phyloP scores from a whole-genome alignment of 257 asterid genomes.

The Lantana camara region DNA sequence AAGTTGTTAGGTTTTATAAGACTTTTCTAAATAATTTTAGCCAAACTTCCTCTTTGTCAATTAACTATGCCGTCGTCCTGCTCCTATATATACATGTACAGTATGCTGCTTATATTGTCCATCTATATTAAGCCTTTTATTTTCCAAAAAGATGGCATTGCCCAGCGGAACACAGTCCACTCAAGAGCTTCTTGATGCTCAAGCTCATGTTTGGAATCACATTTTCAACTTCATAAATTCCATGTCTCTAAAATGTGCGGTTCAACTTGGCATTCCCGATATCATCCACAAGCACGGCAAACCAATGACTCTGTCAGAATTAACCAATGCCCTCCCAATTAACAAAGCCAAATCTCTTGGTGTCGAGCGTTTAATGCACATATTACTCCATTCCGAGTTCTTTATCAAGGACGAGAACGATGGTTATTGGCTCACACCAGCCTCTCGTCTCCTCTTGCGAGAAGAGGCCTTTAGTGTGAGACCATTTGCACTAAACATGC shows the following conservation, averaged over 20 bases:
- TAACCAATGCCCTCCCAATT: neutral
- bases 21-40: too few species aligned
- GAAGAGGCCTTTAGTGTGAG: neutral
- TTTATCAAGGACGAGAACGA: neutral
- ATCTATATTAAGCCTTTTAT: too few species aligned
- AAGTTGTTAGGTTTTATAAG: too few species aligned
- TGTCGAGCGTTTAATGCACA: neutral
- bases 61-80: too few species aligned
- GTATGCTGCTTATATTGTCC: too few species aligned
- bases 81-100: too few species aligned
- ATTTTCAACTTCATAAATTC: slow-evolving; percentile 10
- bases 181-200: slow-evolving; percentile 12
- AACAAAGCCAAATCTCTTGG: neutral
- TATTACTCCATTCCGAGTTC: neutral
- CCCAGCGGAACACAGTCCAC: neutral
- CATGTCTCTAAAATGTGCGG: too few species aligned
- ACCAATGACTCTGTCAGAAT: slow-evolving; percentile 1
- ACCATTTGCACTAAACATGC: neutral
- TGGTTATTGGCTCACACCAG: slow-evolving; percentile 10
- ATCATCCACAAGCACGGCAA: too few species aligned
- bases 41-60: too few species aligned
- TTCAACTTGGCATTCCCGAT: too few species aligned
- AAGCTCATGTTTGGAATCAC: slow-evolving; percentile 11
- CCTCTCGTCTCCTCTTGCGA: neutral
- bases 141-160: slow-evolving; percentile 1